Evolutionary conservation across 768 basidiomycete species (phyloP), one percentile per base, ranked within the genome.

Genomic region (Xerocomus spinulosus): DNA sequence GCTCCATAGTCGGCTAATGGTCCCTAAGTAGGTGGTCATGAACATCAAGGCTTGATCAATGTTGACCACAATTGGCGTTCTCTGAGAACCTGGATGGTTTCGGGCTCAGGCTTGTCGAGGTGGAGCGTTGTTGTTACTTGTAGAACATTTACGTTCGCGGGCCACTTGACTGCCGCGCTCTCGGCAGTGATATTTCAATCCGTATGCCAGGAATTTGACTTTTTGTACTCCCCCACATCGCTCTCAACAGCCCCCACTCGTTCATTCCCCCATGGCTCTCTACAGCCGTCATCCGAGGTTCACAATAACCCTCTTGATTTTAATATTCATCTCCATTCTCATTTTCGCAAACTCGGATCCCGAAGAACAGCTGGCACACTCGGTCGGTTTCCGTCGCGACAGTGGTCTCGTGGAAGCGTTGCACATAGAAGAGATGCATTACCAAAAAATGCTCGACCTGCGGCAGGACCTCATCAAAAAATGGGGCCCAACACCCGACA

Each of bases 401-500:
- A 8, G 40, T 17, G 4, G n/a, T 20, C 53, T 66, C 10, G 39
- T 32, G 23, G 51, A 55, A 8, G 34, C 23, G 2, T 35, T 66
- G 12, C 44, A 36, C 21, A 15, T 52, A 17, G 64, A 66, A 29
- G 67, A 66, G 21, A 2, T 34, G 2, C 40, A 57, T 9, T 83
- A 83, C 54, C 58, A 67, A 24, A 70, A 72, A 51, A 58, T 72
- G 30, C 59, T 81, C 5, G 39, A 56, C 20, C 67, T 63, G 40
- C 64, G 81, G 26, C 59, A 74, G 51, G 71, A 59, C 9, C 67
- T 83, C 41, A 77, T 83, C 35, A 64, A 67, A 53, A 77, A 75
- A 53, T 82, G 77, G 69, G 82, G 82, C 0, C 81, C 81, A 5
- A 70, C 68, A 0, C 64, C 77, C 0, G 70, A 74, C 29, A 73